phyloP scores from a whole-genome alignment of 768 basidiomycete genomes.

The Macrocybe gigantea region DNA sequence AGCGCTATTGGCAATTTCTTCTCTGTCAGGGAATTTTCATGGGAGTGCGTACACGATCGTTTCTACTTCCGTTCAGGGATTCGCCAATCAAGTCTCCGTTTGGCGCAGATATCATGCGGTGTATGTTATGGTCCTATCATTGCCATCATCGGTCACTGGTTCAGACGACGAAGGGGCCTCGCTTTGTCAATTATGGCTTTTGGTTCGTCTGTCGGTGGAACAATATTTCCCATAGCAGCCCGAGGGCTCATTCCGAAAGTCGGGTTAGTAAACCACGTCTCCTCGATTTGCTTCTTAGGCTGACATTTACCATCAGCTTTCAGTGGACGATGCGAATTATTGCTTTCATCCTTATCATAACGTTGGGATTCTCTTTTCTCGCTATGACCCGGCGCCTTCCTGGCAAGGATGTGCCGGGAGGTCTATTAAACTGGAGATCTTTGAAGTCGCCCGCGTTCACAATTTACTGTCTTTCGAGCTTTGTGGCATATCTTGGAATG shows the following conservation, averaged over 20 bases:
- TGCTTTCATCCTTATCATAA: constrained; percentile 46
- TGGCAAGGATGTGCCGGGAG: constrained; percentile 42
- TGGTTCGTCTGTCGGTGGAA: constrained; percentile 59
- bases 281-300: not conserved
- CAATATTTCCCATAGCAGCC: constrained; percentile 51
- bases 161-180: constrained; percentile 44
- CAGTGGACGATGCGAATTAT: constrained; percentile 66
- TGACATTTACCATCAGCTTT: constrained; percentile 35
- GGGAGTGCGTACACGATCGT: constrained; percentile 33
- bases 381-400: constrained; percentile 43
- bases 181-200: constrained; percentile 50
- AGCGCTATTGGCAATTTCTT: constrained; percentile 59
- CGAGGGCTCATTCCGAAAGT: constrained; percentile 46
- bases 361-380: constrained; percentile 46
- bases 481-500: constrained; percentile 51
- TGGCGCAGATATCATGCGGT: constrained; percentile 12
- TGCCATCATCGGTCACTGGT: constrained; percentile 59
- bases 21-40: constrained; percentile 57
- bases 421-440: constrained; percentile 42
- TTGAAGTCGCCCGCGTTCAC: constrained; percentile 44
- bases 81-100: not conserved
- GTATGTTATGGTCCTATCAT: constrained; percentile 42
- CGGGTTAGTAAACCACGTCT: constrained; percentile 34
- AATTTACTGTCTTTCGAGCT: constrained; percentile 42
- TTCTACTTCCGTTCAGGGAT: not conserved